Evolutionary conservation across 2,329 filamentous ascomycete species (phyloP), one percentile per base, ranked within the genome.

Genomic region (Lecanicillium sp.): DNA sequence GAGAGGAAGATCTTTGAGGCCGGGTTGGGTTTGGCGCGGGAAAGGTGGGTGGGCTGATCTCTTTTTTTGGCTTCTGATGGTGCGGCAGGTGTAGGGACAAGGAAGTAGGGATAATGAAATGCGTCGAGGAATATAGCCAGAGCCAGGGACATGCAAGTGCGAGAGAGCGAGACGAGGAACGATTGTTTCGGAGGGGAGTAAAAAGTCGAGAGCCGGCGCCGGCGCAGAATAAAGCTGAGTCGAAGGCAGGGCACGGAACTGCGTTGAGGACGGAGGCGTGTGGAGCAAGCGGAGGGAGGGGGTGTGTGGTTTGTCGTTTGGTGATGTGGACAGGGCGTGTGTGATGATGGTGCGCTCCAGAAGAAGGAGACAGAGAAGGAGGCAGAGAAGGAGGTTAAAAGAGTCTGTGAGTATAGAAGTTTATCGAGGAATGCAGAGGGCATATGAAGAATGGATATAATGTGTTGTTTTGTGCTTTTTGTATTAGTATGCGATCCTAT

Each of bases 151-250:
- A n/a, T n/a, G n/a, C n/a, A n/a, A n/a, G n/a, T n/a, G n/a, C n/a
- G n/a, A 42, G 12, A 35, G 35, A 21, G 36, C 11, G 35, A 20
- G 30, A 21, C 7, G 36, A 27, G 30, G 24, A n/a, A n/a, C n/a
- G n/a, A n/a, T n/a, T n/a, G n/a, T n/a, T n/a, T n/a, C n/a, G n/a
- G n/a, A n/a, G 42, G 15, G 24, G 17, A 12, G 21, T 29, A 38
- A 46, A 29, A 20, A 43, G 43, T 15, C 19, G 30, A n/a, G 24
- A 43, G 32, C 23, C 19, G 36, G 36, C 30, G 48, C 38, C 48
- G 43, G 48, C 48, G 48, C 48, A 50, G 48, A 46, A 29, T 42
- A 33, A 51, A 51, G 49, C 38, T 47, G 49, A 42, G 49, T 11
- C 5, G 32, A 21, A 45, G 30, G 49, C 48, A 50, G 49, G 49